phyloP scores from a whole-genome alignment of 352 stramenopile species.

The Pythium rishiriense region DNA sequence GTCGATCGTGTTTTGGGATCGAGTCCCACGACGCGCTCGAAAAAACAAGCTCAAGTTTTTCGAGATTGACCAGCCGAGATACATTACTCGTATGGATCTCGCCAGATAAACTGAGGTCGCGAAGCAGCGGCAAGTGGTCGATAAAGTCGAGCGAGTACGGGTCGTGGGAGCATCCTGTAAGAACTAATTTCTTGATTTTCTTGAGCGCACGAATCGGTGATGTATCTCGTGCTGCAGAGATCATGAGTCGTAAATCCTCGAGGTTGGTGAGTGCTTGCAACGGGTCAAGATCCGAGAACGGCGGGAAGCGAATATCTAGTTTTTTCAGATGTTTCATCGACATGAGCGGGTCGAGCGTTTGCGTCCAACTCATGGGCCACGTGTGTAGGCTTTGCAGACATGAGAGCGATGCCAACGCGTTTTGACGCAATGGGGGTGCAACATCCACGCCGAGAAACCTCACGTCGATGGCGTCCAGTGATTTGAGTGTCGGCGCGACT shows the following conservation, averaged over 20 bases:
- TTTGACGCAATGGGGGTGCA: background rate
- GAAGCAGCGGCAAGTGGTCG: slow-evolving; percentile 6
- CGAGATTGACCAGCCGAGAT: background rate
- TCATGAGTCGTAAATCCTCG: slow-evolving; percentile 13
- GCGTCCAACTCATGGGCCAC: slow-evolving; percentile 23
- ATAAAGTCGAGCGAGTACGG: slow-evolving; percentile 15
- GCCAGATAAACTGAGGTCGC: slow-evolving; percentile 10
- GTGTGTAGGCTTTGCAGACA: slow-evolving; percentile 4
- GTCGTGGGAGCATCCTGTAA: slow-evolving; percentile 12
- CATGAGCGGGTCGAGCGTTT: slow-evolving; percentile 13
- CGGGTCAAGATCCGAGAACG: slow-evolving; percentile 14
- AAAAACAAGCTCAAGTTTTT: slow-evolving; percentile 10
- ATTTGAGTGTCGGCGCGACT: slow-evolving; percentile 6
- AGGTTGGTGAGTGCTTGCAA: slow-evolving; percentile 12
- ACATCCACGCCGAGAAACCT: slow-evolving; percentile 4
- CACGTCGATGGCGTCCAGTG: slow-evolving; percentile 19
- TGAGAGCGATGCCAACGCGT: background rate
- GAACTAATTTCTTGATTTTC: slow-evolving; percentile 11
- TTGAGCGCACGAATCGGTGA: slow-evolving; percentile 14
- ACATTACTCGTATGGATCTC: slow-evolving; percentile 17
- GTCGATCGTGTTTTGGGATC: background rate
- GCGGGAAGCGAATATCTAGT: slow-evolving; percentile 19
- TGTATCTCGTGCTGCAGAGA: slow-evolving; percentile 11
- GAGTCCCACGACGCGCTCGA: slow-evolving; percentile 13
- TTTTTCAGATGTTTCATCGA: slow-evolving; percentile 1